Base-by-base conservation (phyloP, 305 asterid genomes). In the Fraxinus albicans region DNA sequence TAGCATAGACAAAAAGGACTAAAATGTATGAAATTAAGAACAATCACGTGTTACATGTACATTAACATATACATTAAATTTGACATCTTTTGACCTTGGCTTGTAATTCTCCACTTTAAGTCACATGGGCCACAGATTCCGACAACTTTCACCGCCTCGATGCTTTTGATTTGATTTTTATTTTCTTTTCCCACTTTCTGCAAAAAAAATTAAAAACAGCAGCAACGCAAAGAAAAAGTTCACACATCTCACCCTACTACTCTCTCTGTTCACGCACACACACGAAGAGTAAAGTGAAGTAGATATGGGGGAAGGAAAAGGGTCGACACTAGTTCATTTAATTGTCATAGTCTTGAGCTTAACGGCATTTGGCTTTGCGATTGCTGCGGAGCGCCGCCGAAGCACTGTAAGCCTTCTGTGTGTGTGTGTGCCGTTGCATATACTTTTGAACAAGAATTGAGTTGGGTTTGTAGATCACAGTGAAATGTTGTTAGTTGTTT, bases 321-420 rank as follows among this genome's bases (percentile, higher is more conserved):
- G 94, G 65, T 91, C 94, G 35, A 82, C 91, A 1, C 87, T 91
- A 38, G 92, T 91, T 79, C 94, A 91, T 89, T 86, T 91, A 60
- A 80, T 91, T 6, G 96, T 93, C 25, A 93, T 94, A 15, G 86
- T 91, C 29, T 85, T 93, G 72, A 93, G 98, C 92, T 91, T 95
- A 86, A 85, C 87, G 31, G 99, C 99, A 83, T 95, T 95, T 83
- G 99, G 97, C 38, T 95, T 95, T 80, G 78, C 99, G 79, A 94
- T 95, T 84, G 99, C 99, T 72, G 99, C 99, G 19, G 99, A 94
- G 79, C 97, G 94, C 65, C 98, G 99, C 72, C 91, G 99, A 36
- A 95, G 97, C 97, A 87, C 88, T 79, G 99, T 94, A 91, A 85
- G 60, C 33, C 10, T 27, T 63, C 78, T 67, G 36, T 75, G 5